Evolutionary conservation across 495 filamentous ascomycete genomes (phyloP).

Genomic region (Aspergillus bridgeri): DNA sequence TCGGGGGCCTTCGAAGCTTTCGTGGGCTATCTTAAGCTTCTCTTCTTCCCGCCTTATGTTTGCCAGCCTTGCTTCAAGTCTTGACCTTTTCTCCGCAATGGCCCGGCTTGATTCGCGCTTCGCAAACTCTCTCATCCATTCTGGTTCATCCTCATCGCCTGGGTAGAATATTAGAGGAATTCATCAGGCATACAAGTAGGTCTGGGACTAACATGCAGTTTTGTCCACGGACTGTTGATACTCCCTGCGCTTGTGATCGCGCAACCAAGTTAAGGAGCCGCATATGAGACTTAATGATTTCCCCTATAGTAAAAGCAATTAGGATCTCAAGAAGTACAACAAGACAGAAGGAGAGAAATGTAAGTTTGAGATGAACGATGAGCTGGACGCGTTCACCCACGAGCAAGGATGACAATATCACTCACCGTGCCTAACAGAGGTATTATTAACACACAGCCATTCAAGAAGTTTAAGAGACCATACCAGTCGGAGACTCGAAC

Average conservation of each 20-base stretch:
- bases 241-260: constrained; percentile 68
- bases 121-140: constrained; percentile 82
- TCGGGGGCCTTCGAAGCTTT: constrained; percentile 42
- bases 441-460: constrained; percentile 11
- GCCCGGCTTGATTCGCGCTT: constrained; percentile 63
- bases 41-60: constrained; percentile 68
- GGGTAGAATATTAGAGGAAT: constrained; percentile 10
- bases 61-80: constrained; percentile 67
- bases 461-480: constrained; percentile 4
- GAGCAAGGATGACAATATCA: constrained; percentile 2
- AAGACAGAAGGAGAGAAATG: not conserved
- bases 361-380: no score
- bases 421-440: constrained; percentile 40
- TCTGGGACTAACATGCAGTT: constrained; percentile 27
- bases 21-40: constrained; percentile 46
- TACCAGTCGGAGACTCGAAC: constrained; percentile 89
- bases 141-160: constrained; percentile 71
- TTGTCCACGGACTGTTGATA: constrained; percentile 53
- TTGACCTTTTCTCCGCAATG: constrained; percentile 60
- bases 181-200: not conserved
- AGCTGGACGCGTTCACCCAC: no score
- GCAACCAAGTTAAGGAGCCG: constrained; percentile 87
- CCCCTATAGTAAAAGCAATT: constrained; percentile 49
- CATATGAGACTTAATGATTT: constrained; percentile 97
- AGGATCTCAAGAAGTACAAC: not conserved